phyloP scores from a whole-genome alignment of 169 alveolate species.

The Babesia bovis region DNA sequence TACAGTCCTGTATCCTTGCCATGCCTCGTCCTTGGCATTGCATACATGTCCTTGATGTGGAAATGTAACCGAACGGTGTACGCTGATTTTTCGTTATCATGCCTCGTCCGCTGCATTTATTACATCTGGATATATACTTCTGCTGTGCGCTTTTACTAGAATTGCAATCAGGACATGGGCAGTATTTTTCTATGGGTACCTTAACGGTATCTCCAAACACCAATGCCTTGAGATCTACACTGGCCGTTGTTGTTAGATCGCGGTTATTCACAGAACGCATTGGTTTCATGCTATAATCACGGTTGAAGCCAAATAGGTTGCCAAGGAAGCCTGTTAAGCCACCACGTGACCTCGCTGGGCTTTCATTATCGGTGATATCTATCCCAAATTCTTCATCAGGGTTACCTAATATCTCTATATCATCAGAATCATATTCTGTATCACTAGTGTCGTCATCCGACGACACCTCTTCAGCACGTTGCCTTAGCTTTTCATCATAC shows the following conservation, averaged over 20 bases:
- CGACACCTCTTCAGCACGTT: background rate
- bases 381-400: constrained; percentile 23
- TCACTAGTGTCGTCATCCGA: background rate
- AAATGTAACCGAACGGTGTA: constrained; percentile 52
- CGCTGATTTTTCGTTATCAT: constrained; percentile 51
- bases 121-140: constrained; percentile 29
- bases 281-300: background rate
- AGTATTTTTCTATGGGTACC: constrained; percentile 29
- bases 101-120: constrained; percentile 47
- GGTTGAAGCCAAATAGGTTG: constrained; percentile 28
- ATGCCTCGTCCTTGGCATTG: constrained; percentile 52
- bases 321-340: constrained; percentile 26
- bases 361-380: constrained; percentile 25
- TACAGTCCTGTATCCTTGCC: constrained; percentile 37
- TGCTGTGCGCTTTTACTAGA: constrained; percentile 1
- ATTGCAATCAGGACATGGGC: constrained; percentile 37
- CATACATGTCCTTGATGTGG: constrained; percentile 46
- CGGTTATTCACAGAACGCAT: background rate
- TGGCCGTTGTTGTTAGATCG: constrained; percentile 25
- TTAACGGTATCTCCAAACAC: constrained; percentile 47
- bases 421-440: background rate
- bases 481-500: constrained; percentile 40
- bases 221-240: constrained; percentile 18
- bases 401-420: background rate
- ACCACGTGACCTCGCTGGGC: background rate